phyloP scores from a whole-genome alignment of 2,329 filamentous ascomycete genomes.

The Trematosphaeria pertusa region DNA sequence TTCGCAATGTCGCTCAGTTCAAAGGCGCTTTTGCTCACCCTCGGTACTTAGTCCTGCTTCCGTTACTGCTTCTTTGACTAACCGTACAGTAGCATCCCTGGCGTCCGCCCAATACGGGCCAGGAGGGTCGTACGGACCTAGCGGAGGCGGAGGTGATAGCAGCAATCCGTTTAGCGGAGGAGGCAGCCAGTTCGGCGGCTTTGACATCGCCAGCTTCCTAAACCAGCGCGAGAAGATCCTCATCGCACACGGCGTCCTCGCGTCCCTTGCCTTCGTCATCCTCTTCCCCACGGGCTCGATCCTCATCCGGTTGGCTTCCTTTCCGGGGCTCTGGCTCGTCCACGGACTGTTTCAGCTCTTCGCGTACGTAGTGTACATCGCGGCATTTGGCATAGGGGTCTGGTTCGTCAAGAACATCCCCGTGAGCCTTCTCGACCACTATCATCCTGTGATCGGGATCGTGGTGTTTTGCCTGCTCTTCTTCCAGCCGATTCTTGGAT shows the following conservation, averaged over 20 bases:
- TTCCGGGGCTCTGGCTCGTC: slow-evolving; percentile 50
- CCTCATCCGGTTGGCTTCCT: slow-evolving; percentile 49
- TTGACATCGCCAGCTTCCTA: slow-evolving; percentile 7
- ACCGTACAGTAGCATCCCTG: slow-evolving; percentile 15
- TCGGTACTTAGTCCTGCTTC: slow-evolving; percentile 16
- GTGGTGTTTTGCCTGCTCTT: slow-evolving; percentile 59
- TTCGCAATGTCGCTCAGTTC: slow-evolving; percentile 8
- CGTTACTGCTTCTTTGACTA: no score
- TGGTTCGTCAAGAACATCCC: slow-evolving; percentile 52
- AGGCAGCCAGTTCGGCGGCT: slow-evolving; percentile 8
- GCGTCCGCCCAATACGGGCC: slow-evolving; percentile 20
- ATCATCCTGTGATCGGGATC: slow-evolving; percentile 62
- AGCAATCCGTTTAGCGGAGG: not conserved
- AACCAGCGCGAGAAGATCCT: slow-evolving; percentile 28
- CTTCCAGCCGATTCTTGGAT: slow-evolving; percentile 61
- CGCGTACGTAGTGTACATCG: slow-evolving; percentile 56
- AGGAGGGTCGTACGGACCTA: slow-evolving; percentile 16
- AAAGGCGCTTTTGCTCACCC: slow-evolving; percentile 10
- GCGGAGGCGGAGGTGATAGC: slow-evolving; percentile 1
- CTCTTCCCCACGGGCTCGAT: slow-evolving; percentile 56
- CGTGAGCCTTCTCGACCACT: slow-evolving; percentile 37
- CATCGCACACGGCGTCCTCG: slow-evolving; percentile 53
- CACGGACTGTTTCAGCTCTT: slow-evolving; percentile 57
- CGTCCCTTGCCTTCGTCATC: slow-evolving; percentile 52
- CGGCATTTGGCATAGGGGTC: slow-evolving; percentile 60